These are phyloP conservation scores for Talaromyces rugulosus DNA, from an alignment of 2,329 filamentous ascomycete species.

Conservation along the genomic window DNA sequence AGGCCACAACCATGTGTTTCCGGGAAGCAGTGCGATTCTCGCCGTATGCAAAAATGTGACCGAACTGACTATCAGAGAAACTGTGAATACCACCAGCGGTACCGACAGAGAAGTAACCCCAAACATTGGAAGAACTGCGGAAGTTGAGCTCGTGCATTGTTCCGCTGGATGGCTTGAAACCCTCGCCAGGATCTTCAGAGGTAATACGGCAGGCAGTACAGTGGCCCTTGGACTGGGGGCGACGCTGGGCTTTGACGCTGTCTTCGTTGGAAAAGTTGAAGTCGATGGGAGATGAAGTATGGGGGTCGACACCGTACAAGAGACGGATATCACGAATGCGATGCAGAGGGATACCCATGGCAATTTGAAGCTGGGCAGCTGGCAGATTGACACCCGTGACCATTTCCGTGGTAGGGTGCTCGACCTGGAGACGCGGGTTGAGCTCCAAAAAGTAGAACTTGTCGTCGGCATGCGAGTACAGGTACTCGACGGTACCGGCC, in stretches of 20 bases:
- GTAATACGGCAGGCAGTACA: constrained; percentile 98
- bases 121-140: constrained; percentile 96
- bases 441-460: constrained; percentile 99
- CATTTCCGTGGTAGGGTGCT: constrained; percentile 99
- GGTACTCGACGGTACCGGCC: constrained; percentile 96
- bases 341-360: constrained; percentile 96
- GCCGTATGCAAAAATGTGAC: constrained; percentile 98
- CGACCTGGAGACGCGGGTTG: constrained; percentile 98
- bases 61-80: constrained; percentile 98
- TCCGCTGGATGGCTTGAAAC: constrained; percentile 98
- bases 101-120: constrained; percentile 99
- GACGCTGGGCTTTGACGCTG: constrained; percentile 78
- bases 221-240: constrained; percentile 91
- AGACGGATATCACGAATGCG: constrained; percentile 93
- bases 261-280: constrained; percentile 90
- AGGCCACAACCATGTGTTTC: constrained; percentile 98
- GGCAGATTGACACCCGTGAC: constrained; percentile 96
- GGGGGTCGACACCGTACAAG: constrained; percentile 91
- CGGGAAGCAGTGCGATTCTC: constrained; percentile 94
- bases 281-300: constrained; percentile 81
- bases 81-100: constrained; percentile 96
- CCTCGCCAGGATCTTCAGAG: constrained; percentile 96
- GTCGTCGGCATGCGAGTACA: constrained; percentile 96
- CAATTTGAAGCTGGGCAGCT: constrained; percentile 95
- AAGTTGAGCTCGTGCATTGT: constrained; percentile 99